These are phyloP conservation scores for Nakazawaea ambrosiae DNA, from an alignment of 805 yeast species.

Conservation along the genomic window DNA sequence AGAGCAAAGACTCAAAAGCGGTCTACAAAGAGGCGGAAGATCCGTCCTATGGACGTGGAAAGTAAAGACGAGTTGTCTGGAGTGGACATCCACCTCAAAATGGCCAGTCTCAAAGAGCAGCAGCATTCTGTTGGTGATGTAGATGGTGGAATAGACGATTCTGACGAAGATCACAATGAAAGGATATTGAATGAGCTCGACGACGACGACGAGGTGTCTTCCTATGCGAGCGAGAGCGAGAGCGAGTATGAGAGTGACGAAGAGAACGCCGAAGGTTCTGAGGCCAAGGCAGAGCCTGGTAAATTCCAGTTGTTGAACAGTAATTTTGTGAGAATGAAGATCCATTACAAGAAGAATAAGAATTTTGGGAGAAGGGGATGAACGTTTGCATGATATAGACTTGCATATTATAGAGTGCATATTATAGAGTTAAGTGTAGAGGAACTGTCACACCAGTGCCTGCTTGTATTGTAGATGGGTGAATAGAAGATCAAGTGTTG, in stretches of 20 bases:
- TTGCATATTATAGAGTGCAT: too few relatives aligned
- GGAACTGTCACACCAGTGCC: too few relatives aligned
- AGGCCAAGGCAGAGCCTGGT: neutral
- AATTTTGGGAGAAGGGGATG: constrained; percentile 18
- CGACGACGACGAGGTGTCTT: constrained; percentile 14
- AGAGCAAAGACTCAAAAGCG: constrained; percentile 41
- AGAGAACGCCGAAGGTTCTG: constrained; percentile 18
- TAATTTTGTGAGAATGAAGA: constrained; percentile 28
- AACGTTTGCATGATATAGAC: too few relatives aligned
- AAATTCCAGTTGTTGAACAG: constrained; percentile 18
- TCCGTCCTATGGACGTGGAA: constrained; percentile 29
- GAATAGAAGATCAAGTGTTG: too few relatives aligned
- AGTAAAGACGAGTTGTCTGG: constrained; percentile 26
- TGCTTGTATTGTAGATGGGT: too few relatives aligned
- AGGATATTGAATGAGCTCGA: constrained; percentile 15
- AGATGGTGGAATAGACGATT: constrained; percentile 13
- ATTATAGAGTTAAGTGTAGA: too few relatives aligned
- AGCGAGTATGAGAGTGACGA: constrained; percentile 21
- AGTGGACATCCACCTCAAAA: constrained; percentile 35
- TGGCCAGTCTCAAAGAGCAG: constrained; percentile 26
- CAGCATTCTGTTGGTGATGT: constrained; percentile 5
- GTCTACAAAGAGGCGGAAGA: constrained; percentile 42
- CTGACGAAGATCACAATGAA: constrained; percentile 14
- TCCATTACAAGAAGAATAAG: constrained; percentile 18
- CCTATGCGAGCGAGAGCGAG: constrained; percentile 17